Percentiles rank a stretch among this genome's conserved stretches.
Conservation (phyloP, 2,329 filamentous ascomycete species). For the Beauveria caledonica region DNA sequence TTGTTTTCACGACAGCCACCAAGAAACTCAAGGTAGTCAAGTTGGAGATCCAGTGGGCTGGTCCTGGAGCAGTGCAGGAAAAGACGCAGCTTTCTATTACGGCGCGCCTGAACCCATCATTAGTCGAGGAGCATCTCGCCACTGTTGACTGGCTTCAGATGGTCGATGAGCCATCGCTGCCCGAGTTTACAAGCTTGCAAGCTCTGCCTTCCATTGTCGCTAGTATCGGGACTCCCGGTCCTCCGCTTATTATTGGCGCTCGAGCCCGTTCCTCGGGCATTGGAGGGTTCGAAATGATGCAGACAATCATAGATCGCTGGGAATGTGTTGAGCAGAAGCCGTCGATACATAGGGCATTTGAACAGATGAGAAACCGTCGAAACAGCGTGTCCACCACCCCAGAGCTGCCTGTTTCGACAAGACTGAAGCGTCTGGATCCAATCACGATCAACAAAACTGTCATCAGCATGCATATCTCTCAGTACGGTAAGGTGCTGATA, state of each 20-base stretch:
- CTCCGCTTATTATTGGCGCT: slow-evolving; percentile 62
- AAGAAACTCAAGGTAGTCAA: slow-evolving; percentile 68
- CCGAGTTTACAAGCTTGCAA: slow-evolving; percentile 65
- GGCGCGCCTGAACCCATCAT: slow-evolving; percentile 40
- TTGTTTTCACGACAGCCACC: slow-evolving; percentile 60
- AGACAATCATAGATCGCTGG: slow-evolving; percentile 78
- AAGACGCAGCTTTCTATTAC: slow-evolving; percentile 41
- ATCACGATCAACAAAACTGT: slow-evolving; percentile 63
- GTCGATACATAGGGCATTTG: slow-evolving; percentile 65
- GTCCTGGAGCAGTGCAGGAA: slow-evolving; percentile 41
- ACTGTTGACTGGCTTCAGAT: slow-evolving; percentile 49
- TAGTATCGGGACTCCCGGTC: slow-evolving; percentile 43
- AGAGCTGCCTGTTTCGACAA: slow-evolving; percentile 25
- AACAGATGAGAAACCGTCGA: slow-evolving; percentile 59
- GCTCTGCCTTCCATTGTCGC: slow-evolving; percentile 61
- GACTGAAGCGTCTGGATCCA: slow-evolving; percentile 58
- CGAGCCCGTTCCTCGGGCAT: slow-evolving; percentile 53
- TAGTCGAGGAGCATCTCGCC: slow-evolving; percentile 49
- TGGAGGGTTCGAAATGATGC: slow-evolving; percentile 52
- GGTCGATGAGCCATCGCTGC: slow-evolving; percentile 44
- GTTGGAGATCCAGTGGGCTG: slow-evolving; percentile 66
- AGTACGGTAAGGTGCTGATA: slow-evolving; percentile 63
- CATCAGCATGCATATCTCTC: slow-evolving; percentile 58
- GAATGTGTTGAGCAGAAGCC: slow-evolving; percentile 63
- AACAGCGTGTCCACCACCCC: slow-evolving; percentile 34